Evolutionary conservation across 2,329 filamentous ascomycete species (phyloP).

Genomic region (Parasarocladium wereldwijsianum): DNA sequence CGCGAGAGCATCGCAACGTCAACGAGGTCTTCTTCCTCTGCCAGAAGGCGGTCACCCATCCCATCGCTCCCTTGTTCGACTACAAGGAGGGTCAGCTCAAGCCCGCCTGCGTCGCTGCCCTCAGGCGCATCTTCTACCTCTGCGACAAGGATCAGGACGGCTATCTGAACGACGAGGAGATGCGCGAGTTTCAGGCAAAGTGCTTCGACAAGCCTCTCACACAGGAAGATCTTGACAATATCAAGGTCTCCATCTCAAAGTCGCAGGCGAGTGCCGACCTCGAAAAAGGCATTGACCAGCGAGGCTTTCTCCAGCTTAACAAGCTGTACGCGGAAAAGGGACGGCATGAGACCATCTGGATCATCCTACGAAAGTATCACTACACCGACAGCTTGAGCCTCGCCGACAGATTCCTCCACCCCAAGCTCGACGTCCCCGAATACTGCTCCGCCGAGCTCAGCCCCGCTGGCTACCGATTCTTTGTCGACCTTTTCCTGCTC

Average conservation of each 20-base stretch:
- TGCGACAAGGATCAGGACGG: constrained; percentile 96
- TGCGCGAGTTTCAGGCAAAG: constrained; percentile 78
- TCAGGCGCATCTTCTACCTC: constrained; percentile 86
- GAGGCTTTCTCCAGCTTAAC: constrained; percentile 79
- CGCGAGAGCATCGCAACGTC: constrained; percentile 81
- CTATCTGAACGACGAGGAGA: constrained; percentile 76
- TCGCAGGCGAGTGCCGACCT: constrained; percentile 46
- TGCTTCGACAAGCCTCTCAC: constrained; percentile 84
- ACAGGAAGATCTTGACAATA: constrained; percentile 70
- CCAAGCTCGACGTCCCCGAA: constrained; percentile 86
- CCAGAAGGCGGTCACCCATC: constrained; percentile 94
- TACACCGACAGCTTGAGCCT: constrained; percentile 92
- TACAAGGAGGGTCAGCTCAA: constrained; percentile 85
- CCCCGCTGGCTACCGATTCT: constrained; percentile 89
- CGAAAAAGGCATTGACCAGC: constrained; percentile 61
- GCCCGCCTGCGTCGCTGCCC: constrained; percentile 70
- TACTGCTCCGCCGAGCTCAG: constrained; percentile 88
- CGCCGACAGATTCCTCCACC: constrained; percentile 80
- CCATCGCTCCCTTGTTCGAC: constrained; percentile 91
- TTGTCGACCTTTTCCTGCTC: constrained; percentile 86
- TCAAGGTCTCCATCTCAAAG: constrained; percentile 75
- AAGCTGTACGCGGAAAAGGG: constrained; percentile 96
- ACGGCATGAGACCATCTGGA: constrained; percentile 96
- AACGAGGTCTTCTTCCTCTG: constrained; percentile 96
- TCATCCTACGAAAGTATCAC: constrained; percentile 85